Evolutionary conservation across 441 rosid species (phyloP).

Genomic region (Dalechampia spathulata): DNA sequence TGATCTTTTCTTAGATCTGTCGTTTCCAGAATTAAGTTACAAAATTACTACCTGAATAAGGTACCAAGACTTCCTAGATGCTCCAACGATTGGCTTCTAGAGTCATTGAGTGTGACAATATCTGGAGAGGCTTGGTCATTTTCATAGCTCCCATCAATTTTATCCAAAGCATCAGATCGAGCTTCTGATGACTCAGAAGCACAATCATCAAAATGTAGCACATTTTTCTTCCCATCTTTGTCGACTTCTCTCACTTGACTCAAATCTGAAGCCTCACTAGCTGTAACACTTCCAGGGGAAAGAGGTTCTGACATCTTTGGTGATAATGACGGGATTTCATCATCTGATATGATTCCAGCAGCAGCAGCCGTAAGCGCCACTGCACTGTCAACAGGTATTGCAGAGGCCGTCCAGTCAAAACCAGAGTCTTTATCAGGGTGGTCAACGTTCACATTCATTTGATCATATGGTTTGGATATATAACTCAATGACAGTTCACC

Average conservation of each 20-base stretch:
- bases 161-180: slow-evolving; percentile 47
- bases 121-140: slow-evolving; percentile 68
- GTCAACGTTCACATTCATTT: slow-evolving; percentile 28
- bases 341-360: slow-evolving; percentile 61
- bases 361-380: slow-evolving; percentile 77
- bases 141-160: slow-evolving; percentile 41
- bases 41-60: slow-evolving; percentile 54
- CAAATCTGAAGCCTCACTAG: slow-evolving; percentile 68
- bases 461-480: slow-evolving; percentile 31
- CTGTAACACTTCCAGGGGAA: slow-evolving; percentile 56
- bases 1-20: not conserved
- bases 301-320: slow-evolving; percentile 44
- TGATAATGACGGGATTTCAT: slow-evolving; percentile 46
- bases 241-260: slow-evolving; percentile 54
- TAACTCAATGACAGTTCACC: slow-evolving; percentile 57
- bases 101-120: slow-evolving; percentile 26
- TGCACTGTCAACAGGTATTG: slow-evolving; percentile 76
- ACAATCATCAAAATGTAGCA: slow-evolving; percentile 46
- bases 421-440: slow-evolving; percentile 31
- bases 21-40: slow-evolving; percentile 4
- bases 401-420: slow-evolving; percentile 61
- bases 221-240: slow-evolving; percentile 44
- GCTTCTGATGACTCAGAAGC: slow-evolving; percentile 62
- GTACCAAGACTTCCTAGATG: slow-evolving; percentile 67
- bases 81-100: slow-evolving; percentile 45